These are phyloP conservation scores for Dendryphion nanum DNA, from an alignment of 2,329 filamentous ascomycete species.

Conservation along the genomic window DNA sequence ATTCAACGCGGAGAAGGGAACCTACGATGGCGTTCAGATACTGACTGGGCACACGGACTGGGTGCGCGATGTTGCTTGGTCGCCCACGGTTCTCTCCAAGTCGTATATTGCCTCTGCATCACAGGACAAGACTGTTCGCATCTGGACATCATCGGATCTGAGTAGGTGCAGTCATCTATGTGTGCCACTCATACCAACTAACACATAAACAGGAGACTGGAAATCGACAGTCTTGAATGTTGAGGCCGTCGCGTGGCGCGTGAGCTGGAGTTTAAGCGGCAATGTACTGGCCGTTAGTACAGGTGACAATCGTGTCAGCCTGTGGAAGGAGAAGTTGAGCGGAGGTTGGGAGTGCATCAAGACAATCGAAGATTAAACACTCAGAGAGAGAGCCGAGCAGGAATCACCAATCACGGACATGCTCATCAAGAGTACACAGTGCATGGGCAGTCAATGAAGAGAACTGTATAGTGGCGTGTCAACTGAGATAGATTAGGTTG, in stretches of 20 bases:
- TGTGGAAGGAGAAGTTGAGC: constrained; percentile 98
- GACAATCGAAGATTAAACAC: constrained; percentile 91
- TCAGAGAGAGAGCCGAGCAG: no score
- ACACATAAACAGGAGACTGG: constrained; percentile 62
- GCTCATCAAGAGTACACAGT: no score
- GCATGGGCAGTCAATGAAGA: no score
- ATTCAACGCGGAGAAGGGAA: constrained; percentile 57
- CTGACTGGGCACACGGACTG: constrained; percentile 87
- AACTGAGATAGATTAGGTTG: no score
- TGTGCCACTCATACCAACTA: constrained; percentile 45
- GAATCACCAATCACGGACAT: no score
- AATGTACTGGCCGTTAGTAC: constrained; percentile 94
- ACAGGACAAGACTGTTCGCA: constrained; percentile 95
- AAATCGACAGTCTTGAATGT: constrained; percentile 81
- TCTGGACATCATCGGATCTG: constrained; percentile 70
- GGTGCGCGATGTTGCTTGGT: constrained; percentile 98
- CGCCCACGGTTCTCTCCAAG: constrained; percentile 89
- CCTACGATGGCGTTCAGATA: constrained; percentile 51
- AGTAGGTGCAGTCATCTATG: constrained; percentile 20
- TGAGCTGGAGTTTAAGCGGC: constrained; percentile 96
- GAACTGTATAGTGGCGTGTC: no score
- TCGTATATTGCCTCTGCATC: constrained; percentile 94
- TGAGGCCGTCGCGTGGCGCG: constrained; percentile 88
- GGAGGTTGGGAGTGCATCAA: constrained; percentile 98
- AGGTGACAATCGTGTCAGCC: constrained; percentile 91